Evolutionary conservation across 805 yeast species (phyloP), one percentile per base, ranked within the genome.

Genomic region (Yarrowia alimentaria): DNA sequence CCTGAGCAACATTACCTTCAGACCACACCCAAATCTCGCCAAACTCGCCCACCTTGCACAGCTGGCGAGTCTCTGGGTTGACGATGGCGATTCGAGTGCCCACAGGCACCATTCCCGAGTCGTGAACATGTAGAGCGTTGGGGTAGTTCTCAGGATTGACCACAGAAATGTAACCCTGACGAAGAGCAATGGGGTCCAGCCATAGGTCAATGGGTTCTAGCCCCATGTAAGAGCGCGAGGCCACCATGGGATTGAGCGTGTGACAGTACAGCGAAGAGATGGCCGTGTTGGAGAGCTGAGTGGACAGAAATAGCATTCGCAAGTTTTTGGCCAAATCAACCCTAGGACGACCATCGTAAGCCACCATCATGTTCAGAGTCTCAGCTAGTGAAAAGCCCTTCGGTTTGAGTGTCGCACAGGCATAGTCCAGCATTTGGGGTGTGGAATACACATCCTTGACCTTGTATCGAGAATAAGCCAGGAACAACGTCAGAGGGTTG

Each of bases 1-100:
- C 82, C 6, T 79, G 77, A 10, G 72, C 64, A 21, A 80, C 83
- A 58, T 84, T 89, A 0, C 91, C 95, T 56, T 88, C 95, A 1
- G 95, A 85, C 56, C 85, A 79, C 2, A 91, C 94, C 98, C 98
- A 93, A 30, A 93, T 88, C 67, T 93, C 99, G 25, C 99, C 99
- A 64, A 79, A 81, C 65, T 93, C 99, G 6, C 98, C 97, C 47
- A 81, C 82, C 53, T 77, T 79, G 62, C 99, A 91, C 10, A 89
- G 70, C 50, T 72, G 70, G 35, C 76, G 66, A 0, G 97, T 91
- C 62, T 93, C 97, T 1, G 99, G 99, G 57, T 93, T 93, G 3
- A 93, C 97, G 54, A 93, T 85, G 1, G 95, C 93, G 25, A 93
- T 79, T 61, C 90, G 95, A 0, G 98, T 87, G 62, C 95, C 86